Percentiles rank a stretch among this genome's conserved stretches.
These are phyloP conservation scores for Omphalotus olearius DNA, from an alignment of 1,284 basidiomycete genomes.

Conservation along the genomic window DNA sequence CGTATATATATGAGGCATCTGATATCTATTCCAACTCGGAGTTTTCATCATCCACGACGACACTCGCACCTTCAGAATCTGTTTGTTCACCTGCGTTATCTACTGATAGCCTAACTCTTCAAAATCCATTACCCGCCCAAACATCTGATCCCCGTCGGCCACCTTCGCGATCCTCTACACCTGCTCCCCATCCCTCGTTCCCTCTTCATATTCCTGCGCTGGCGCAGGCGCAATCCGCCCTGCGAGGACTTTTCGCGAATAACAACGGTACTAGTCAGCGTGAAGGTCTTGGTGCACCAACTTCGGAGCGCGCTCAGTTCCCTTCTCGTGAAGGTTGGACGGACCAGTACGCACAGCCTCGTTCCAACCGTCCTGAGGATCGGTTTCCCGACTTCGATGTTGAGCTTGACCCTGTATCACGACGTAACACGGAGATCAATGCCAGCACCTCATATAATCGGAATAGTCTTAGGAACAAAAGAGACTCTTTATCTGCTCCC, in stretches of 20 bases:
- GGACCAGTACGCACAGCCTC: background rate
- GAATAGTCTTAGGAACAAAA: no score
- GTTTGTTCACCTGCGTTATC: slow-evolving; percentile 47
- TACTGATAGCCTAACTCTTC: slow-evolving; percentile 43
- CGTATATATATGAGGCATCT: slow-evolving; percentile 57
- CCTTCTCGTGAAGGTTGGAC: background rate
- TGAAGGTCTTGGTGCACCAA: background rate
- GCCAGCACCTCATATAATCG: slow-evolving; percentile 4
- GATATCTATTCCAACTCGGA: slow-evolving; percentile 45
- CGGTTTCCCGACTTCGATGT: background rate
- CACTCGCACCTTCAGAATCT: slow-evolving; percentile 27
- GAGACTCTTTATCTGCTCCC: no score
- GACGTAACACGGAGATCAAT: slow-evolving; percentile 11
- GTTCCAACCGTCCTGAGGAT: background rate
- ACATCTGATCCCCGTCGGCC: slow-evolving; percentile 20
- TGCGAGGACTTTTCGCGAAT: slow-evolving; percentile 21
- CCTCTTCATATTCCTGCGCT: slow-evolving; percentile 23
- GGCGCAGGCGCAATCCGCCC: slow-evolving; percentile 23
- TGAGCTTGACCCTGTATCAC: slow-evolving; percentile 10
- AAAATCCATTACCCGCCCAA: slow-evolving; percentile 21
- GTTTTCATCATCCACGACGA: slow-evolving; percentile 32
- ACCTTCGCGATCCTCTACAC: slow-evolving; percentile 15
- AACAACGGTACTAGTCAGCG: background rate
- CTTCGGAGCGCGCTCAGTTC: background rate
- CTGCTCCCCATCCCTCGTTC: slow-evolving; percentile 14